Evolutionary conservation across 176 grass and related monocot species (phyloP).

Genomic region (Musa troglodytarum): DNA sequence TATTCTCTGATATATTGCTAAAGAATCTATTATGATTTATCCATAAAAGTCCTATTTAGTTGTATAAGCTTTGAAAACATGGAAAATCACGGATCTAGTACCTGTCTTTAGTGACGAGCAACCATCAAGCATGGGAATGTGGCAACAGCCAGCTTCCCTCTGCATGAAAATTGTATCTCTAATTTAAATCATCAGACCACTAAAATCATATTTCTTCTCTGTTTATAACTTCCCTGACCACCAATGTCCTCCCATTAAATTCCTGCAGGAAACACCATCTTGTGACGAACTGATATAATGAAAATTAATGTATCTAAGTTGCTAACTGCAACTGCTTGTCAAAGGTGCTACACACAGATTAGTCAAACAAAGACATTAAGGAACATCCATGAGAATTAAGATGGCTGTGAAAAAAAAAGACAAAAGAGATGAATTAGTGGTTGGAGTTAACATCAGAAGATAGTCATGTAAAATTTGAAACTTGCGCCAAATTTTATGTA

Average conservation of each 20-base stretch:
- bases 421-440: neutral
- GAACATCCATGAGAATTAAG: neutral
- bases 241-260: slow-evolving; percentile 50
- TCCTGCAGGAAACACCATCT: slow-evolving; percentile 28
- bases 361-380: neutral
- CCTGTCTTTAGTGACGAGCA: neutral
- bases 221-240: slow-evolving; percentile 36
- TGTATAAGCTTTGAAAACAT: too few species aligned
- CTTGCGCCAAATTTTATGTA: neutral
- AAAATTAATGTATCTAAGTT: slow-evolving; percentile 1
- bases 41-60: too few species aligned
- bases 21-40: too few species aligned
- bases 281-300: neutral
- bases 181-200: neutral
- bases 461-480: neutral
- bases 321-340: neutral
- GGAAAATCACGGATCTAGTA: neutral
- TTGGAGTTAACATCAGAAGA: neutral
- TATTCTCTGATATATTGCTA: too few species aligned
- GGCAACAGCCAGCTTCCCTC: neutral
- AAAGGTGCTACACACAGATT: neutral
- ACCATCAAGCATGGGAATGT: neutral
- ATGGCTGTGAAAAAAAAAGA: neutral
- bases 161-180: neutral
- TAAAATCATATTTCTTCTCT: slow-evolving; percentile 2